These are phyloP conservation scores for Neopestalotiopsis rosae DNA, from an alignment of 2,329 filamentous ascomycete species.

Conservation along the genomic window DNA sequence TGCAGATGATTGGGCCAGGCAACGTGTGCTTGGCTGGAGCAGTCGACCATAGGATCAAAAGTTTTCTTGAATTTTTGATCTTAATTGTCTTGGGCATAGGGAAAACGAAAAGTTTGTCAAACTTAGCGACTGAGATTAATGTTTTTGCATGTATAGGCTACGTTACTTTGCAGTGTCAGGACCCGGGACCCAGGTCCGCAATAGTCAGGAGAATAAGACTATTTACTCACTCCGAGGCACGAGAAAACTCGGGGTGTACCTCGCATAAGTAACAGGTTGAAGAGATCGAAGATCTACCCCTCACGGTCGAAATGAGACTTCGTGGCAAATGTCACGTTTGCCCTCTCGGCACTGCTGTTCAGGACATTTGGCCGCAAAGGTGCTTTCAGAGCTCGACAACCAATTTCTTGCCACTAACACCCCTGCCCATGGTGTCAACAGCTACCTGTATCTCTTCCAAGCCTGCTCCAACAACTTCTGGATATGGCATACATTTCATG, in stretches of 20 bases:
- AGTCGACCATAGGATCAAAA: neutral
- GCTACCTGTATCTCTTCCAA: conserved; percentile 47
- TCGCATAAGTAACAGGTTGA: too few species aligned
- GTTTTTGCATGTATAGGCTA: neutral
- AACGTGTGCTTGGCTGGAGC: conserved; percentile 9
- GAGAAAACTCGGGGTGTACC: neutral
- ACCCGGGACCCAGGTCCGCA: neutral
- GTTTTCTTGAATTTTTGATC: neutral
- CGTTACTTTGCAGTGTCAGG: neutral
- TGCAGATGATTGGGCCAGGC: conserved; percentile 8
- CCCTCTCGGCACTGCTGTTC: neutral
- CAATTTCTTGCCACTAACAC: conserved; percentile 48
- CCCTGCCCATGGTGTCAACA: conserved; percentile 41
- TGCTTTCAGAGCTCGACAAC: conserved; percentile 33
- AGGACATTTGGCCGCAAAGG: neutral
- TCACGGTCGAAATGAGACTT: neutral
- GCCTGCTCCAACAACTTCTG: conserved; percentile 45
- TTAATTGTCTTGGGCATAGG: neutral
- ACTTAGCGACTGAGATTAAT: neutral
- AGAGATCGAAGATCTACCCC: neutral
- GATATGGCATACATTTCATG: conserved; percentile 45
- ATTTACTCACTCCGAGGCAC: neutral
- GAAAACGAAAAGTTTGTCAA: neutral
- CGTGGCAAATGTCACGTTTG: neutral
- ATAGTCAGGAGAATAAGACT: neutral